Conservation (phyloP, 805 yeast genomes). For the Spathaspora boniae region DNA sequence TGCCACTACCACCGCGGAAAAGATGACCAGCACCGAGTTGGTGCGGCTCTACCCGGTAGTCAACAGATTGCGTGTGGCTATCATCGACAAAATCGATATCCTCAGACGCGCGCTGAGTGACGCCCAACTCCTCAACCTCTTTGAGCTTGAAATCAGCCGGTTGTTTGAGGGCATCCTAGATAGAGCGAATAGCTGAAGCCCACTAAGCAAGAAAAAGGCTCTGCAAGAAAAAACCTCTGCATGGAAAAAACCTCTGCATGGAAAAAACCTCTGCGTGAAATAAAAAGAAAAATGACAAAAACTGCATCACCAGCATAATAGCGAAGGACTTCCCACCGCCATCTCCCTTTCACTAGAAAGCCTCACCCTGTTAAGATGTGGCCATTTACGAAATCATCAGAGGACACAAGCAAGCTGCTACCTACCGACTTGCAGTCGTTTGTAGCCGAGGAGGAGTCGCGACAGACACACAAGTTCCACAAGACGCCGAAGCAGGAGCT, state of each 20-base stretch:
- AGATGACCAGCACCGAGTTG: conserved; percentile 27
- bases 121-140: conserved; percentile 13
- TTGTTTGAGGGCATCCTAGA: conserved; percentile 40
- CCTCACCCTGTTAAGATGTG: conserved; percentile 18
- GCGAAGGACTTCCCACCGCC: background rate
- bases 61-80: conserved; percentile 27
- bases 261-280: too few relatives aligned
- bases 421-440: conserved; percentile 31
- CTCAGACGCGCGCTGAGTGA: conserved; percentile 9
- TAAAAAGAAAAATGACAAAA: background rate
- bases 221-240: too few relatives aligned
- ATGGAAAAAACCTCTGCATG: too few relatives aligned
- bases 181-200: too few relatives aligned
- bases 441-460: conserved; percentile 30
- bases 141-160: conserved; percentile 36
- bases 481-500: conserved; percentile 22
- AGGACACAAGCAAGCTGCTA: conserved; percentile 29
- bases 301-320: conserved; percentile 1
- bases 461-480: conserved; percentile 20
- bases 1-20: conserved; percentile 3
- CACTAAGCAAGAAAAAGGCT: too few relatives aligned
- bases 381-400: conserved; percentile 28
- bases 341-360: background rate
- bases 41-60: conserved; percentile 32
- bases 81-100: conserved; percentile 24